Conservation (phyloP, 306 rosid species). For the Glycine latifolia region DNA sequence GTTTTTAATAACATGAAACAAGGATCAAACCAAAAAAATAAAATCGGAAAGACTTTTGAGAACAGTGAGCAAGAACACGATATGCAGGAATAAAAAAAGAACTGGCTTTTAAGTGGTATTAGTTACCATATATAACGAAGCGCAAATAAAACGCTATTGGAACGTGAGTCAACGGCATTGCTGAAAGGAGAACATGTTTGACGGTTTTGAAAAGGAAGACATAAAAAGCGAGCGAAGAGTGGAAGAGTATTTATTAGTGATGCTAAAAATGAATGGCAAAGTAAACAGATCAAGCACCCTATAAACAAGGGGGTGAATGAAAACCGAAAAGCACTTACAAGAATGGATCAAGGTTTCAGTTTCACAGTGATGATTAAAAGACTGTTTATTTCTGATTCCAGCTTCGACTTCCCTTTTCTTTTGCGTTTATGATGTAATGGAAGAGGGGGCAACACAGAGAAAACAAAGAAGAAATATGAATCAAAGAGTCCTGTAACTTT, state of each 20-base stretch:
- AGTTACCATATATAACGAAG: slow-evolving; percentile 4
- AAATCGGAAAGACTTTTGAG: background rate
- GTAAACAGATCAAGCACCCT: slow-evolving; percentile 4
- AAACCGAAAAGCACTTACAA: slow-evolving; percentile 19
- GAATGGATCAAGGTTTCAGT: background rate
- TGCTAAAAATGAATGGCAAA: slow-evolving; percentile 12
- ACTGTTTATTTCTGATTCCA: background rate
- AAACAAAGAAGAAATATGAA: background rate
- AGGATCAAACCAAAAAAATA: background rate
- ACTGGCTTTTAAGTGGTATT: slow-evolving; percentile 1
- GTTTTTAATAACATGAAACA: background rate
- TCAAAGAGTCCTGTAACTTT: background rate
- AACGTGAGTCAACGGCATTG: slow-evolving; percentile 57
- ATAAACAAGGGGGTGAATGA: background rate
- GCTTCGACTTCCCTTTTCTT: background rate
- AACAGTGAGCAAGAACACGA: background rate
- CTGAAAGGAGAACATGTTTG: slow-evolving; percentile 38
- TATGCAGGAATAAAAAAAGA: background rate
- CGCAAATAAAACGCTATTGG: background rate
- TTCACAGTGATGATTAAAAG: background rate
- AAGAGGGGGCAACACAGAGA: background rate
- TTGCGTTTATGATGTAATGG: background rate
- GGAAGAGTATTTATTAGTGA: background rate
- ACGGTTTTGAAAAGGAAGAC: background rate
- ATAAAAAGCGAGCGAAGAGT: background rate